phyloP scores from a whole-genome alignment of 495 filamentous ascomycete genomes.

The Annulohypoxylon bovei region DNA sequence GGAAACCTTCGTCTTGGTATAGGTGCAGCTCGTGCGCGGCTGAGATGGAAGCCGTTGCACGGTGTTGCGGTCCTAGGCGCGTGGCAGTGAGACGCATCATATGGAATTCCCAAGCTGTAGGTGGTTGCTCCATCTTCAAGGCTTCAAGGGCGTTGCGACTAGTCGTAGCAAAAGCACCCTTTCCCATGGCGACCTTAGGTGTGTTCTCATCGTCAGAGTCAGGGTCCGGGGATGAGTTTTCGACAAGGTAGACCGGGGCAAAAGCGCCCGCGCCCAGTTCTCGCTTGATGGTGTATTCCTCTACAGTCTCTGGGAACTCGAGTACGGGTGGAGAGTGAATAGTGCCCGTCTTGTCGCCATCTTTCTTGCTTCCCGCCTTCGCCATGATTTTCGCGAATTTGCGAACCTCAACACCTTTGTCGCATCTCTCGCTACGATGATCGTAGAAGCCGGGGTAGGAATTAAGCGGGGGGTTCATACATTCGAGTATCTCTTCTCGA shows the following conservation, averaged over 20 bases:
- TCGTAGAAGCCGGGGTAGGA: slow-evolving; percentile 82
- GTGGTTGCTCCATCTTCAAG: slow-evolving; percentile 89
- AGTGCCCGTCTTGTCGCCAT: slow-evolving; percentile 68
- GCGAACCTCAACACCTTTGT: slow-evolving; percentile 75
- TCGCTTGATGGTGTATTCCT: slow-evolving; percentile 79
- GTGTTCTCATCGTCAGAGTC: slow-evolving; percentile 60
- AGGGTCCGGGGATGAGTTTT: slow-evolving; percentile 66
- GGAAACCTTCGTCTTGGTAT: slow-evolving; percentile 82
- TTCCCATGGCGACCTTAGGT: slow-evolving; percentile 56
- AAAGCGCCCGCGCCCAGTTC: slow-evolving; percentile 94
- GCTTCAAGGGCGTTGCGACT: slow-evolving; percentile 74
- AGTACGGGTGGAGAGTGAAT: slow-evolving; percentile 70
- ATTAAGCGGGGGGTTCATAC: slow-evolving; percentile 73
- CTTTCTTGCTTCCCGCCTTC: slow-evolving; percentile 66
- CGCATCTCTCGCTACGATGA: slow-evolving; percentile 65
- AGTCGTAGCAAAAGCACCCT: slow-evolving; percentile 54
- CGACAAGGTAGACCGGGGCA: slow-evolving; percentile 90
- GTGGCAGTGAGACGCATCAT: slow-evolving; percentile 85
- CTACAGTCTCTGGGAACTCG: slow-evolving; percentile 68
- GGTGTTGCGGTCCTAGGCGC: slow-evolving; percentile 72
- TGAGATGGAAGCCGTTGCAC: slow-evolving; percentile 78
- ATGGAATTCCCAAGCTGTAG: slow-evolving; percentile 93
- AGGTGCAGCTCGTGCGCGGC: slow-evolving; percentile 87
- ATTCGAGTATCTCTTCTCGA: slow-evolving; percentile 75
- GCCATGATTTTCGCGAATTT: slow-evolving; percentile 75